Base-by-base conservation (phyloP, 495 filamentous ascomycete species). In the Podospora bellae-mahoneyi region DNA sequence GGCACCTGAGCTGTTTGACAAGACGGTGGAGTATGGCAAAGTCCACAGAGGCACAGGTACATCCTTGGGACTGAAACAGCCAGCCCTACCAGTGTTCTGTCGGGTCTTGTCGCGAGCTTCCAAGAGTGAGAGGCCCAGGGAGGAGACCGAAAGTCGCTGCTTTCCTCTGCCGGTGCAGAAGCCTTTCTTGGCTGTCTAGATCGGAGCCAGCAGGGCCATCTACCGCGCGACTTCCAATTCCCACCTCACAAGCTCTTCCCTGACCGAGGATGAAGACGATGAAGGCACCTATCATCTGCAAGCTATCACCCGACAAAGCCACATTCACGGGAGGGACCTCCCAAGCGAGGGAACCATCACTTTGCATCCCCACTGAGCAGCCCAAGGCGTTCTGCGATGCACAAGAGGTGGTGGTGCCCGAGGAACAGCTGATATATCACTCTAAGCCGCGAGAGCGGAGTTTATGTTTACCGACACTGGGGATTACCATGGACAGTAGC, bases 101-200 rank as follows among this genome's bases (percentile, higher is more conserved):
- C 84, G 13, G 86, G 92, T 65, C 85, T 99, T 2, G 90, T 98
- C 53, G 84, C 87, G 56, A 89, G 87, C 18, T 98, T 94, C 77
- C 90, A 90, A 69, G 78, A 87, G 3, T 99, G 95, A 94, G 92
- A 95, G 68, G 86, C 88, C 32, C 83, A 87, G 66, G 95, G 95
- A 53, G 94, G 93, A 5, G 89, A 90, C 65, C 85, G 95, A 65
- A 86, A 85, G 58, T 98, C 94, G 9, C 82, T 99, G 9, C 97
- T 96, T 70, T 85, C 88, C 28, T 84, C 86, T 1, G 87, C 86
- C 48, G 92, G 93, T 64, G 92, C 92, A 28, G 87, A 88, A 39
- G 88, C 76, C 5, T 80, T 87, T 30, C 72, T 71, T 4, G 80
- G 81, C 62, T 75, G 77, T 16, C 72, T 69, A 10, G 39, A 48